Conservation (phyloP, 2,329 filamentous ascomycete species). For the Botrytis paeoniae region DNA sequence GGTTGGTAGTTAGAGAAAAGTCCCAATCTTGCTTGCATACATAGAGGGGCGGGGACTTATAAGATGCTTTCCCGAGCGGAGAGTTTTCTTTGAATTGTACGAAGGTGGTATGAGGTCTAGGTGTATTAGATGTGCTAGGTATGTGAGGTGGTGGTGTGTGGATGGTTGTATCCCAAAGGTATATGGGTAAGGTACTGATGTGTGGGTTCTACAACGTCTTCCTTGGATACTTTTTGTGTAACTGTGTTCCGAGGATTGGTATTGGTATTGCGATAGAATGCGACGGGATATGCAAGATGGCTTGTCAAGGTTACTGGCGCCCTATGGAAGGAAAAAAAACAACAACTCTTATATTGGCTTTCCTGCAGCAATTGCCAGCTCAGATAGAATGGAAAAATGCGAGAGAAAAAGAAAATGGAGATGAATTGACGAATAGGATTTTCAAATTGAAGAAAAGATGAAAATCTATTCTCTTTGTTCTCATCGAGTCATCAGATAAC, state of each 20-base stretch:
- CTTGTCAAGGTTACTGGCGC: constrained; percentile 19
- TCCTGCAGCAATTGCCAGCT: constrained; percentile 19
- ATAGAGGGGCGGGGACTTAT: constrained; percentile 18
- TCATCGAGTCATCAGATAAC: background rate
- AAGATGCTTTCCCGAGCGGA: constrained; percentile 14
- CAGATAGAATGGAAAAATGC: background rate
- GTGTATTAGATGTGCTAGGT: background rate
- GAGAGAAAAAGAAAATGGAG: background rate
- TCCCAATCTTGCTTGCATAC: constrained; percentile 12
- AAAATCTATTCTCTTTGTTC: constrained; percentile 14
- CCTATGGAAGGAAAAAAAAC: background rate
- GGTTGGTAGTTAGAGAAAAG: background rate
- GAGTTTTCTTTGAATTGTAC: background rate
- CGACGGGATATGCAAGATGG: constrained; percentile 19
- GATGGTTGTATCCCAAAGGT: background rate
- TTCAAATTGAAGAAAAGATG: background rate
- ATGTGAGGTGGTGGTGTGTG: background rate
- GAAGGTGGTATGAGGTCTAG: background rate
- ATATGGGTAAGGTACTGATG: constrained; percentile 14
- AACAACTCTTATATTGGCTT: background rate
- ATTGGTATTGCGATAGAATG: constrained; percentile 6
- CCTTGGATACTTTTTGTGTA: background rate
- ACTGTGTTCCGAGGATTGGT: constrained; percentile 2
- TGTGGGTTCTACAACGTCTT: constrained; percentile 14
- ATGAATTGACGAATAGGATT: constrained; percentile 8